phyloP scores from a whole-genome alignment of 2,329 filamentous ascomycete species.

The Talaromyces sp. region DNA sequence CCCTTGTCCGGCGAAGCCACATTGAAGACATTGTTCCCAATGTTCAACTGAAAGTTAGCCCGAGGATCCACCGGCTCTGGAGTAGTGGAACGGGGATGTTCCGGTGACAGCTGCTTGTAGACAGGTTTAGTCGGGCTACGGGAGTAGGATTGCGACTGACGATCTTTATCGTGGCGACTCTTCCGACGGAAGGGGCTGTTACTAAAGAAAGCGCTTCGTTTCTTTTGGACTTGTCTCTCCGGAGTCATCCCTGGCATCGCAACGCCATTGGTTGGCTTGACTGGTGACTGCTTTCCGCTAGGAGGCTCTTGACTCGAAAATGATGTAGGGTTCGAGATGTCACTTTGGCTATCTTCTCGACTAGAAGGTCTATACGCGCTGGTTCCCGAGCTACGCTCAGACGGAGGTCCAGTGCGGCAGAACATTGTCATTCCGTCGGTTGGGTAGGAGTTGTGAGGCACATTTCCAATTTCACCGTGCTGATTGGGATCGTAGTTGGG shows the following conservation, averaged over 20 bases:
- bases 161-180: slow-evolving; percentile 71
- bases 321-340: slow-evolving; percentile 83
- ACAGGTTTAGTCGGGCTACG: slow-evolving; percentile 49
- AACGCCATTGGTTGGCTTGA: slow-evolving; percentile 51
- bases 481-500: slow-evolving; percentile 54
- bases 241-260: slow-evolving; percentile 45
- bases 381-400: slow-evolving; percentile 63
- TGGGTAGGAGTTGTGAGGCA: slow-evolving; percentile 91
- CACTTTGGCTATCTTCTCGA: slow-evolving; percentile 74
- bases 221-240: slow-evolving; percentile 64
- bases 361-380: slow-evolving; percentile 71
- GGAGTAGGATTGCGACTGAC: slow-evolving; percentile 31
- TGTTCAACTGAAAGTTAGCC: slow-evolving; percentile 85
- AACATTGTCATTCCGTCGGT: slow-evolving; percentile 97
- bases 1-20: slow-evolving; percentile 69
- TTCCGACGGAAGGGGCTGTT: slow-evolving; percentile 89
- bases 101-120: slow-evolving; percentile 21
- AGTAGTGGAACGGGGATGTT: slow-evolving; percentile 47
- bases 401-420: slow-evolving; percentile 69
- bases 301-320: slow-evolving; percentile 78
- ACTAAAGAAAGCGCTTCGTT: slow-evolving; percentile 83
- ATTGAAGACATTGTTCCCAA: slow-evolving; percentile 93
- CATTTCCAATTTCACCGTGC: slow-evolving; percentile 58
- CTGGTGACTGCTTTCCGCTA: slow-evolving; percentile 68
- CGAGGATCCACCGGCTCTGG: slow-evolving; percentile 87